Base-by-base conservation (phyloP, 768 basidiomycete genomes). In the Lactarius vividus region DNA sequence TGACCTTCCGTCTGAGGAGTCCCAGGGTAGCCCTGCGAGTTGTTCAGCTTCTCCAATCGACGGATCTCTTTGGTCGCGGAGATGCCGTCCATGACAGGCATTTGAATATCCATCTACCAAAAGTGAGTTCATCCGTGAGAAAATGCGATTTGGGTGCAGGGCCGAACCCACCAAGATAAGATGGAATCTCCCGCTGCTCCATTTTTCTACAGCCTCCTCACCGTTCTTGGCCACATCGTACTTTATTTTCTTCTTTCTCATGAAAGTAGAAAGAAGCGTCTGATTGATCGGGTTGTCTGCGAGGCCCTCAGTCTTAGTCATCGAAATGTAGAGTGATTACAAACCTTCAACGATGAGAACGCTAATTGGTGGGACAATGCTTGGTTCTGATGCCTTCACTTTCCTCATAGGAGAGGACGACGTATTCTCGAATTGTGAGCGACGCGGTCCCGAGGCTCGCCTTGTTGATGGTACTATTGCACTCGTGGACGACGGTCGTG, bases 1-100 rank as follows among this genome's bases (percentile, higher is more conserved):
- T 74, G 73, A 44, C 76, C 76, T 64, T 93, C 88, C 13, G 80
- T 80, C 20, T 83, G 80, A 3, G 92, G 90, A 0, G 89, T 91
- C 10, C 84, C 77, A 11, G 89, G 88, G 71, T 84, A 89, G 9
- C 87, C 88, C 54, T 87, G 84, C 56, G 84, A 79, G 58, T 86
- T 84, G 66, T 83, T 86, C 42, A 77, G 67, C 71, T 86, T 89
- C 74, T 98, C 96, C 52, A 96, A 76, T 61, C 87, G 85, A 59
- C 97, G 84, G 65, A 99, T 99, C 75, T 96, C 92, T 72, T 94
- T 95, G 4, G 97, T 99, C 8, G 97, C 97, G 74, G 93, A 87
- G 57, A 98, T 97, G 39, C 97, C 97, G 76, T 96, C 94, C 92
- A 97, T 98, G 71, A 98, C 88, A 10, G 97, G 97, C 86, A 99